Evolutionary conservation across 495 filamentous ascomycete genomes (phyloP).

Genomic region (Ascobolus immersus): DNA sequence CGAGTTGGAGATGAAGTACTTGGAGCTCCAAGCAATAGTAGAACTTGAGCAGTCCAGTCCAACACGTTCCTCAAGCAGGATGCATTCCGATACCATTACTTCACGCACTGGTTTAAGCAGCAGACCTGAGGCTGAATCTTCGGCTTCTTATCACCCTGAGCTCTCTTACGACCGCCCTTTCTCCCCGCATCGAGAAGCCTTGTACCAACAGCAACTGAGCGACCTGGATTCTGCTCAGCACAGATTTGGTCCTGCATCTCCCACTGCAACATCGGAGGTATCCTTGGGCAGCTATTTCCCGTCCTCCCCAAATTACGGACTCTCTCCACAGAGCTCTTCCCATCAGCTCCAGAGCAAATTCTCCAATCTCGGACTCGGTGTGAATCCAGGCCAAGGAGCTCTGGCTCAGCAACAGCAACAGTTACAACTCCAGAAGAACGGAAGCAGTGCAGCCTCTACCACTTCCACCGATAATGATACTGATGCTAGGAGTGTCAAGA

Average conservation of each 20-base stretch:
- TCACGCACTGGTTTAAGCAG: too few species aligned
- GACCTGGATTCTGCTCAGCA: too few species aligned
- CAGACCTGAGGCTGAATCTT: too few species aligned
- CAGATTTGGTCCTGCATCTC: neutral
- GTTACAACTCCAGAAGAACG: conserved; percentile 12
- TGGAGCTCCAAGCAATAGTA: conserved; percentile 17
- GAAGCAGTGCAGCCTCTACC: conserved; percentile 6
- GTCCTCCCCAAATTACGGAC: neutral
- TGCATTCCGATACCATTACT: neutral
- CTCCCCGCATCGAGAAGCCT: neutral
- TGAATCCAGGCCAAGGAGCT: neutral
- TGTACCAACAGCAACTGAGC: neutral
- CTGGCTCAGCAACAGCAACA: conserved; percentile 8
- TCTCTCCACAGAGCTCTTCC: neutral
- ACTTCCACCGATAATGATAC: conserved; percentile 8
- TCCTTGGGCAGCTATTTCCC: neutral
- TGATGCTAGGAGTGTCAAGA: conserved; percentile 21
- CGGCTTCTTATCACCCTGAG: neutral
- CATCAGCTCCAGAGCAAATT: neutral
- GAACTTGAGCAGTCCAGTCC: conserved; percentile 7
- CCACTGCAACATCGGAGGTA: neutral
- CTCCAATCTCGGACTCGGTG: neutral
- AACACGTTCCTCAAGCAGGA: neutral
- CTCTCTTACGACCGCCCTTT: neutral
- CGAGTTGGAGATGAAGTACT: conserved; percentile 17